Conservation (phyloP, 768 basidiomycete genomes). For the Hemileccinum impolitum region DNA sequence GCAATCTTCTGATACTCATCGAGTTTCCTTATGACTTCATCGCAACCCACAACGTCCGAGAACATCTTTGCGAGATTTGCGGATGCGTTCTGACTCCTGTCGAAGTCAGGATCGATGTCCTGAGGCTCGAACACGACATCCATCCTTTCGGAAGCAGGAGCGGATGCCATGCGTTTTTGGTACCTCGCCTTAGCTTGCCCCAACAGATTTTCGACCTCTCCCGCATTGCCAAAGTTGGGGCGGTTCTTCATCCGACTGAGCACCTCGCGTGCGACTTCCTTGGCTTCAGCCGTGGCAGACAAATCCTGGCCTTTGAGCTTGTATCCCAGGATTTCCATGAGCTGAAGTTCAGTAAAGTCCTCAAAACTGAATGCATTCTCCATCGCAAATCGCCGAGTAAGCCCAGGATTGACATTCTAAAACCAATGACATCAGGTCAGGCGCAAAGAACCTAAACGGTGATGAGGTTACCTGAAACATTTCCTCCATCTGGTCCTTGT, state of each 20-base stretch:
- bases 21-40: conserved; percentile 49
- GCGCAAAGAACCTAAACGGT: neutral
- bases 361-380: conserved; percentile 68
- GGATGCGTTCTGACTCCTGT: conserved; percentile 46
- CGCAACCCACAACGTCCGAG: conserved; percentile 60
- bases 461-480: conserved; percentile 63
- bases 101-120: conserved; percentile 66
- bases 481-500: conserved; percentile 61
- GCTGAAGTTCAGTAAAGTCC: conserved; percentile 56
- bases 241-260: conserved; percentile 37
- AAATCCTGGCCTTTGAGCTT: conserved; percentile 61
- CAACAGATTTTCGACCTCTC: conserved; percentile 64
- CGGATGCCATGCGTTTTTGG: conserved; percentile 36
- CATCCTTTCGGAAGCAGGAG: conserved; percentile 22
- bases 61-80: conserved; percentile 57
- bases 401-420: conserved; percentile 70
- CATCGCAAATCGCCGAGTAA: conserved; percentile 63
- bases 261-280: conserved; percentile 51
- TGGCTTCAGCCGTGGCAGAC: conserved; percentile 53
- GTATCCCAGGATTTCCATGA: conserved; percentile 48
- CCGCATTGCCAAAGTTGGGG: conserved; percentile 66
- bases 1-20: conserved; percentile 52
- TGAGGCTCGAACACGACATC: conserved; percentile 38
- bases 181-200: conserved; percentile 48
- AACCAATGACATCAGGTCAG: neutral